Conservation (phyloP, 352 stramenopile species). For the Phytophthora europaea region DNA sequence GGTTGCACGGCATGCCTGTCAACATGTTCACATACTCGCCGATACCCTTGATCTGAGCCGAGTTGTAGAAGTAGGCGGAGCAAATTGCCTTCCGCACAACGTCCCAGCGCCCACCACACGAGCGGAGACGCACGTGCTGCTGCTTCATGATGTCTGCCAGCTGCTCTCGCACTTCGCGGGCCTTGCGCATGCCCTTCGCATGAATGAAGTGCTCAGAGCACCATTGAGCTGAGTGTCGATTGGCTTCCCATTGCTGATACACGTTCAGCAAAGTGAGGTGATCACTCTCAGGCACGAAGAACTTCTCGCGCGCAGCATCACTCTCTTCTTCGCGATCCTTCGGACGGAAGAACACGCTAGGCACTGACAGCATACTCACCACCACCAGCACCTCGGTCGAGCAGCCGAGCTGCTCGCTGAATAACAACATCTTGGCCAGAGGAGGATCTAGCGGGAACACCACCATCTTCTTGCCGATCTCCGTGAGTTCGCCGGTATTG, state of each 20-base stretch:
- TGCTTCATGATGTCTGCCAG: slow-evolving; percentile 99
- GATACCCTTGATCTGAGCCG: slow-evolving; percentile 99
- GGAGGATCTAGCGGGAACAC: slow-evolving; percentile 98
- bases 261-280: slow-evolving; percentile 98
- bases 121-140: slow-evolving; percentile 93
- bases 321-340: slow-evolving; percentile 98
- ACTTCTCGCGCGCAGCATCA: slow-evolving; percentile 98
- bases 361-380: slow-evolving; percentile 98
- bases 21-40: slow-evolving; percentile 99
- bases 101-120: slow-evolving; percentile 96
- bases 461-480: slow-evolving; percentile 98
- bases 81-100: slow-evolving; percentile 99
- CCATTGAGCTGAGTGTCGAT: slow-evolving; percentile 97
- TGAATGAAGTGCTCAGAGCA: slow-evolving; percentile 98
- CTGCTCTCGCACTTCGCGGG: slow-evolving; percentile 95
- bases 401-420: slow-evolving; percentile 95
- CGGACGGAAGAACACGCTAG: slow-evolving; percentile 97
- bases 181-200: slow-evolving; percentile 94
- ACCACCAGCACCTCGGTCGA: slow-evolving; percentile 97
- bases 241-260: slow-evolving; percentile 95
- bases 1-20: slow-evolving; percentile 96
- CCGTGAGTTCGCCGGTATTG: slow-evolving; percentile 97
- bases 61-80: slow-evolving; percentile 99
- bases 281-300: slow-evolving; percentile 99
- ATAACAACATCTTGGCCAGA: slow-evolving; percentile 97